phyloP scores from a whole-genome alignment of 495 filamentous ascomycete genomes.

The Aspergillus sclerotioniger region DNA sequence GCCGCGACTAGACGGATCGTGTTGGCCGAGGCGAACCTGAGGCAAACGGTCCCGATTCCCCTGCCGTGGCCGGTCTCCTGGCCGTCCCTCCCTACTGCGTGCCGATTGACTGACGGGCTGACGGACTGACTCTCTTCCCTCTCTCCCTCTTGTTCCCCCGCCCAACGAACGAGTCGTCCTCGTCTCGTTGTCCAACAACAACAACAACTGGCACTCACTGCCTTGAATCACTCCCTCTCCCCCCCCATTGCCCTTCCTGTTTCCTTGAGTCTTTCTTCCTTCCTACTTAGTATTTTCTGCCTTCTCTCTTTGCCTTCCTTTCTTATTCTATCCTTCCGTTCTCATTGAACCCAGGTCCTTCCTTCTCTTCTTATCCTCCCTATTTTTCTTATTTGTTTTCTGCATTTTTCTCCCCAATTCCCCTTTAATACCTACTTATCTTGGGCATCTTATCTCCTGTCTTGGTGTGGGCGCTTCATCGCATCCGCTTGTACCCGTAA shows the following conservation, averaged over 20 bases:
- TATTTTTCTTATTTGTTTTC: conserved; percentile 5
- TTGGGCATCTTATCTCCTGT: conserved; percentile 1
- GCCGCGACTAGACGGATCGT: not conserved
- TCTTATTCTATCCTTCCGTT: conserved; percentile 9
- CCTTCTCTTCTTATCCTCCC: conserved; percentile 12
- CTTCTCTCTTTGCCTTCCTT: conserved; percentile 11
- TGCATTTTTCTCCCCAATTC: conserved; percentile 7
- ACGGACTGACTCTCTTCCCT: not conserved
- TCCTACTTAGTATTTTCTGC: conserved; percentile 1
- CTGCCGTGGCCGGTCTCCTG: not conserved
- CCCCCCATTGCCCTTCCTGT: conserved; percentile 16
- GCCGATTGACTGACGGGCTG: not conserved
- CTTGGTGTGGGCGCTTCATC: not conserved
- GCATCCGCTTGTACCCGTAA: not conserved
- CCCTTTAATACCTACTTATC: conserved; percentile 8
- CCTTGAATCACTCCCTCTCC: not conserved
- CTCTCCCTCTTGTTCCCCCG: conserved; percentile 12
- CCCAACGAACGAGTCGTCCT: conserved; percentile 20
- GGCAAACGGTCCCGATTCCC: conserved; percentile 5
- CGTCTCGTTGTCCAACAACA: conserved; percentile 17
- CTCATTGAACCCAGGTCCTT: conserved; percentile 12
- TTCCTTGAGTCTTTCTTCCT: not conserved
- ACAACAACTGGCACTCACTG: conserved; percentile 12
- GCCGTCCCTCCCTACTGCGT: not conserved
- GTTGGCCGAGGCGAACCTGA: conserved; percentile 9